A percentile compares a stretch with the other conserved stretches of the same genome.
phyloP scores from a whole-genome alignment of 1,284 basidiomycete genomes.

The Cutaneotrichosporon cutaneum region DNA sequence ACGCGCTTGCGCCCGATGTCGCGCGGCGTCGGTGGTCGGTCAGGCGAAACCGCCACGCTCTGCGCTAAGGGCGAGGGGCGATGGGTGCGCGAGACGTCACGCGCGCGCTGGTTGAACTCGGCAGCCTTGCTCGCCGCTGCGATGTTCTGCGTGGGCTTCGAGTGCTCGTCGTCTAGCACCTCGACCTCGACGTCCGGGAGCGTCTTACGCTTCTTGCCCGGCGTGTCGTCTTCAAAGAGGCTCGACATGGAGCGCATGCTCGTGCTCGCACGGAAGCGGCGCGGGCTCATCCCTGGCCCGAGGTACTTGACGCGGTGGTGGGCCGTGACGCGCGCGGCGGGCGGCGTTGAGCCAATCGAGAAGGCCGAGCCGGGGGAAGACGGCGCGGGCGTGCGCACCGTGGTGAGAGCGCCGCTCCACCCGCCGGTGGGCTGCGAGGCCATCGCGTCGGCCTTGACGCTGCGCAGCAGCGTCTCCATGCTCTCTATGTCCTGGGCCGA shows the following conservation, averaged over 20 bases:
- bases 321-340: background rate
- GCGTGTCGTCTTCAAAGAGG: conserved; percentile 23
- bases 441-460: conserved; percentile 30
- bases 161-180: conserved; percentile 1
- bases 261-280: conserved; percentile 18
- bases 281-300: conserved; percentile 45
- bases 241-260: conserved; percentile 17
- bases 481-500: conserved; percentile 34
- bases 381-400: conserved; percentile 2
- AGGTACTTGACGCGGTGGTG: conserved; percentile 30
- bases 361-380: conserved; percentile 27
- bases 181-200: conserved; percentile 17
- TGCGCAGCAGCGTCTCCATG: conserved; percentile 37
- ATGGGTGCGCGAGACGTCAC: conserved; percentile 5
- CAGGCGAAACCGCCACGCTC: conserved; percentile 9
- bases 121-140: conserved; percentile 15
- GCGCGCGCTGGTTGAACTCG: conserved; percentile 15
- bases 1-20: conserved; percentile 35
- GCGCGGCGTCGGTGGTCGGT: conserved; percentile 14
- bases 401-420: conserved; percentile 28
- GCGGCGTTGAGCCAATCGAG: conserved; percentile 16
- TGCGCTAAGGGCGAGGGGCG: conserved; percentile 28
- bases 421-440: conserved; percentile 11
- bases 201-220: conserved; percentile 27
- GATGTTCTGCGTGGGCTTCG: background rate